Conservation (phyloP, 495 filamentous ascomycete genomes). For the Annulohypoxylon stygium region DNA sequence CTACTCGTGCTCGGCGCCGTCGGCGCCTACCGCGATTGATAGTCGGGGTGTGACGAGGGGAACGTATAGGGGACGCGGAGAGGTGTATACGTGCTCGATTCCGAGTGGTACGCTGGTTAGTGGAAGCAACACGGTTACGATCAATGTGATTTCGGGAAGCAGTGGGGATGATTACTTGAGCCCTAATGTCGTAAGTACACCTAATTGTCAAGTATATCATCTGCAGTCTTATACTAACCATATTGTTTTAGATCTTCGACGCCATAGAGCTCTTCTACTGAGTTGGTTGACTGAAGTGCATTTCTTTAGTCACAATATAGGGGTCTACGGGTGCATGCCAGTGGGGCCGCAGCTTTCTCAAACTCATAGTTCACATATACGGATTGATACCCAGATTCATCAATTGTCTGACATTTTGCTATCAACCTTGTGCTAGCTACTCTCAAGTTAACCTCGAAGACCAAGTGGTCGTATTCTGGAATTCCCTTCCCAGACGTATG, state of each 20-base stretch:
- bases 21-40: slow-evolving; percentile 57
- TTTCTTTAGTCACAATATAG: neutral
- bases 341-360: neutral
- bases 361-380: neutral
- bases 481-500: neutral
- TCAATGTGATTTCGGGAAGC: slow-evolving; percentile 66
- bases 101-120: slow-evolving; percentile 61
- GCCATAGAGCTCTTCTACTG: slow-evolving; percentile 61
- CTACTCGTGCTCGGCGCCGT: slow-evolving; percentile 42
- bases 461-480: neutral
- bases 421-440: neutral
- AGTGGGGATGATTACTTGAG: slow-evolving; percentile 61
- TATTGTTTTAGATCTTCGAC: slow-evolving; percentile 57
- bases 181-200: slow-evolving; percentile 66
- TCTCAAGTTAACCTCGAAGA: neutral
- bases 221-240: slow-evolving; percentile 18
- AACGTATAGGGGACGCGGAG: slow-evolving; percentile 65
- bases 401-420: neutral
- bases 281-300: neutral
- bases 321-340: neutral
- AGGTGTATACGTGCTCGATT: slow-evolving; percentile 64
- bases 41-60: slow-evolving; percentile 68
- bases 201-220: neutral
- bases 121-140: slow-evolving; percentile 66
- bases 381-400: neutral